Conservation (phyloP, 257 asterid species). For the Fraxinus cuspidata region DNA sequence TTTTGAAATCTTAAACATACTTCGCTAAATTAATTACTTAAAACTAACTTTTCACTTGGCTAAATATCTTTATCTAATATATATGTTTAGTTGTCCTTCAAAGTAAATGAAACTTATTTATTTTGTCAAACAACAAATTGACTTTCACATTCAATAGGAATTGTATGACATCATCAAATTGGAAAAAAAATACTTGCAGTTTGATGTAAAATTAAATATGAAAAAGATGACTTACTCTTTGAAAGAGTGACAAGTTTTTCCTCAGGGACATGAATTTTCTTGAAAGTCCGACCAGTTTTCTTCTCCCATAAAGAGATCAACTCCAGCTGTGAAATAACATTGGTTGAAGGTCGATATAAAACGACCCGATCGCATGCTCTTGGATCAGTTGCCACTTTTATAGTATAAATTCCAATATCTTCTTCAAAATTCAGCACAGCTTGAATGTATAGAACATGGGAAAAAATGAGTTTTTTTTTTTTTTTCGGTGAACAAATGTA, state of each 20-base stretch:
- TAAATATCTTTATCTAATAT: too few species aligned
- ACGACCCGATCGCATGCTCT: conserved; percentile 43
- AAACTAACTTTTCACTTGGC: too few species aligned
- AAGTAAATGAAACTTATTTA: too few species aligned
- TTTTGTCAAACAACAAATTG: too few species aligned
- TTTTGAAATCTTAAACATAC: too few species aligned
- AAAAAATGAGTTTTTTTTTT: not conserved
- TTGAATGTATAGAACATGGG: not conserved
- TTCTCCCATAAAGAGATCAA: conserved; percentile 52
- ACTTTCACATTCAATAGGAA: too few species aligned
- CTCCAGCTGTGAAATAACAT: conserved; percentile 44
- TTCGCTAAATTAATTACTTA: too few species aligned
- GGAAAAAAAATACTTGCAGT: too few species aligned
- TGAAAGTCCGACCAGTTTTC: conserved; percentile 34
- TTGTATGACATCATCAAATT: too few species aligned
- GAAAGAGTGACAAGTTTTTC: conserved; percentile 44
- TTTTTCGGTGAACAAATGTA: not conserved
- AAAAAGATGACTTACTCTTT: conserved; percentile 30
- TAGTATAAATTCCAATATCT: conserved; percentile 36
- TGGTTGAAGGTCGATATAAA: conserved; percentile 36
- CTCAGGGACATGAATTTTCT: conserved; percentile 39
- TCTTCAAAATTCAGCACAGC: conserved; percentile 49
- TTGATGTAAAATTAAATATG: too few species aligned
- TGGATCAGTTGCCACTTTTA: conserved; percentile 52
- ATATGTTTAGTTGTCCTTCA: too few species aligned